Evolutionary conservation across 2,329 filamentous ascomycete species (phyloP).

Genomic region (Ceratocystis variospora): DNA sequence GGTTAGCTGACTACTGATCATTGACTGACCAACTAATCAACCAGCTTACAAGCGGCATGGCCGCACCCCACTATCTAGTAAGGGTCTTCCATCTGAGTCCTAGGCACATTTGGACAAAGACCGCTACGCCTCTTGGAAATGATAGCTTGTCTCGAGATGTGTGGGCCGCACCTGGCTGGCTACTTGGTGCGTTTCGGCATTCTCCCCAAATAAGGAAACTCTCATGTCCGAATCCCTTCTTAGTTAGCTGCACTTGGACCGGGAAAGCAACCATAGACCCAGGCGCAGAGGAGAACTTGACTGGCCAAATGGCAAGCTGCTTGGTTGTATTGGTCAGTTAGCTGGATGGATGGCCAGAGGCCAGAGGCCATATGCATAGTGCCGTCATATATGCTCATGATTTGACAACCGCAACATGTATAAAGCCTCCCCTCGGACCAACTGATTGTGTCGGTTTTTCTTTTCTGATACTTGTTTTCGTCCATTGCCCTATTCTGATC

Average conservation of each 20-base stretch:
- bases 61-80: background rate
- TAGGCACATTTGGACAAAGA: background rate
- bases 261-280: background rate
- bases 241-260: background rate
- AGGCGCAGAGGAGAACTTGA: background rate
- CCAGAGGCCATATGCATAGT: background rate
- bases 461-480: background rate
- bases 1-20: too few relatives aligned
- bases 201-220: background rate
- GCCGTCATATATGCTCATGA: background rate
- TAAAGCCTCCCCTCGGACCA: background rate
- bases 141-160: slow-evolving; percentile 15
- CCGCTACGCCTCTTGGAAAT: background rate
- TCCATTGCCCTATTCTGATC: background rate
- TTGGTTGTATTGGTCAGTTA: background rate
- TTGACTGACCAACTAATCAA: too few relatives aligned
- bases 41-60: background rate
- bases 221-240: background rate
- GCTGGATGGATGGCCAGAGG: background rate
- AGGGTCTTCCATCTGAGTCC: background rate
- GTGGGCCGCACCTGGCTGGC: slow-evolving; percentile 9
- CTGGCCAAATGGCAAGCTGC: slow-evolving; percentile 1
- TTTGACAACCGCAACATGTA: background rate
- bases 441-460: slow-evolving; percentile 1
- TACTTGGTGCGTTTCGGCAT: slow-evolving; percentile 7